These are phyloP conservation scores for Curvularia sp. DNA, from an alignment of 2,329 filamentous ascomycete genomes.

Conservation along the genomic window DNA sequence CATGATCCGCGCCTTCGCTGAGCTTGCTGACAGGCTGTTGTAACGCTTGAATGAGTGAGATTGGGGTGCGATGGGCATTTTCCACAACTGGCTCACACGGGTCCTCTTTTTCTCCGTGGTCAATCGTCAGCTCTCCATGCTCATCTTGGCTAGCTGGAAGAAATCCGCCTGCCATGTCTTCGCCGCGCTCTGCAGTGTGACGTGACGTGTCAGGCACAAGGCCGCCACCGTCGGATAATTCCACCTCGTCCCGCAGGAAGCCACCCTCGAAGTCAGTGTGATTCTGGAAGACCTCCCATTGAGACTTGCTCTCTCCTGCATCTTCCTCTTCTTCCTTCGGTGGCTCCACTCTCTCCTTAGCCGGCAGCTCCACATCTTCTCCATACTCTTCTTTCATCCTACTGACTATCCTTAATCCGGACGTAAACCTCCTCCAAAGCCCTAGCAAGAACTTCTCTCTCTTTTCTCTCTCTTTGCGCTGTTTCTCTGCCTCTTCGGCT, in stretches of 20 bases:
- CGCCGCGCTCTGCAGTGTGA: constrained; percentile 18
- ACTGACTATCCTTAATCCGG: constrained; percentile 78
- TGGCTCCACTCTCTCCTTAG: constrained; percentile 61
- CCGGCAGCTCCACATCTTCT: constrained; percentile 62
- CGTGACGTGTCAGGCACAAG: constrained; percentile 25
- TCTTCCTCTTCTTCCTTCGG: constrained; percentile 61
- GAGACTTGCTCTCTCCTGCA: constrained; percentile 58
- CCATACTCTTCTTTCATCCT: constrained; percentile 45
- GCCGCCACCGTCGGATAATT: constrained; percentile 15
- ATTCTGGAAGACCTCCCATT: constrained; percentile 43
- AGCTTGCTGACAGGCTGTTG: constrained; percentile 23
- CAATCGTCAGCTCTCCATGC: constrained; percentile 41
- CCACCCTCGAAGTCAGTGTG: constrained; percentile 52
- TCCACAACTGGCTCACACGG: constrained; percentile 16
- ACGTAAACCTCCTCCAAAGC: constrained; percentile 85
- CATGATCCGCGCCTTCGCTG: background rate
- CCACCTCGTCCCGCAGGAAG: constrained; percentile 46
- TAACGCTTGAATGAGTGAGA: constrained; percentile 46
- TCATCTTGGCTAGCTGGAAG: constrained; percentile 48
- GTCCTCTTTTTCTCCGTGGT: constrained; percentile 36
- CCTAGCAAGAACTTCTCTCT: constrained; percentile 74
- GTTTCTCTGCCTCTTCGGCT: constrained; percentile 74
- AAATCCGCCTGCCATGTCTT: constrained; percentile 47
- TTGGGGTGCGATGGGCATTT: constrained; percentile 37
- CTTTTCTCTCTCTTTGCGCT: constrained; percentile 80